A percentile compares a stretch with the other conserved stretches of the same genome.
These are phyloP conservation scores for Coniochaeta sp. DNA, from an alignment of 2,329 filamentous ascomycete species.

Conservation along the genomic window DNA sequence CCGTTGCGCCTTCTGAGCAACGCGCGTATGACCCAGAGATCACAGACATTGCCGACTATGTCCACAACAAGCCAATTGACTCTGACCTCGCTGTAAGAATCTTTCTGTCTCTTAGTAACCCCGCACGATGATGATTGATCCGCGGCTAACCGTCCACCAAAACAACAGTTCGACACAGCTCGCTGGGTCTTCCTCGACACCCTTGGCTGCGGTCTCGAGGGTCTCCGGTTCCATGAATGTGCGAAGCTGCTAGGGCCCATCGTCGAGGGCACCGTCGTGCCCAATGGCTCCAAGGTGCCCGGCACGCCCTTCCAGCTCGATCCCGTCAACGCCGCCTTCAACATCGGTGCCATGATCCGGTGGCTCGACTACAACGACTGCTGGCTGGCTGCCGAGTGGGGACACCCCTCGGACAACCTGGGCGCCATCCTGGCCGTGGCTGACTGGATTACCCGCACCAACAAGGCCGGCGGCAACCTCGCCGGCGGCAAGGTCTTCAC, in stretches of 20 bases:
- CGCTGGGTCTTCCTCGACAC: conserved; percentile 96
- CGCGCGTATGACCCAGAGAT: conserved; percentile 85
- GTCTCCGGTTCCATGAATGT: conserved; percentile 92
- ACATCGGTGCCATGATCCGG: conserved; percentile 97
- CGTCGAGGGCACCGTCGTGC: conserved; percentile 83
- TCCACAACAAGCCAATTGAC: conserved; percentile 84
- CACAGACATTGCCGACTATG: conserved; percentile 88
- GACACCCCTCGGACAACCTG: conserved; percentile 95
- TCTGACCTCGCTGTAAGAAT: conserved; percentile 82
- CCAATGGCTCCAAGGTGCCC: conserved; percentile 84
- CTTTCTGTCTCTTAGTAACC: neutral
- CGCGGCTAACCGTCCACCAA: conserved; percentile 13
- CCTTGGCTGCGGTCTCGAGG: conserved; percentile 92
- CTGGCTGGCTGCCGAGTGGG: conserved; percentile 98
- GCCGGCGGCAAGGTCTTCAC: conserved; percentile 85
- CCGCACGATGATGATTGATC: conserved; percentile 1
- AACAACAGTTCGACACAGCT: conserved; percentile 77
- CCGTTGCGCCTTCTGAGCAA: conserved; percentile 37
- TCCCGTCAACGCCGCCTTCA: conserved; percentile 93
- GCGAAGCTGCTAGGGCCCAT: conserved; percentile 88
- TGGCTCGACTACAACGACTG: conserved; percentile 99
- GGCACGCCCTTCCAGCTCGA: conserved; percentile 93
- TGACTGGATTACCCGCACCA: conserved; percentile 94
- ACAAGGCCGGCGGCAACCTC: conserved; percentile 67
- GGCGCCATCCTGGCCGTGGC: conserved; percentile 94